These are phyloP conservation scores for Phytophthora pluvialis DNA, from an alignment of 352 stramenopile species.

Conservation along the genomic window DNA sequence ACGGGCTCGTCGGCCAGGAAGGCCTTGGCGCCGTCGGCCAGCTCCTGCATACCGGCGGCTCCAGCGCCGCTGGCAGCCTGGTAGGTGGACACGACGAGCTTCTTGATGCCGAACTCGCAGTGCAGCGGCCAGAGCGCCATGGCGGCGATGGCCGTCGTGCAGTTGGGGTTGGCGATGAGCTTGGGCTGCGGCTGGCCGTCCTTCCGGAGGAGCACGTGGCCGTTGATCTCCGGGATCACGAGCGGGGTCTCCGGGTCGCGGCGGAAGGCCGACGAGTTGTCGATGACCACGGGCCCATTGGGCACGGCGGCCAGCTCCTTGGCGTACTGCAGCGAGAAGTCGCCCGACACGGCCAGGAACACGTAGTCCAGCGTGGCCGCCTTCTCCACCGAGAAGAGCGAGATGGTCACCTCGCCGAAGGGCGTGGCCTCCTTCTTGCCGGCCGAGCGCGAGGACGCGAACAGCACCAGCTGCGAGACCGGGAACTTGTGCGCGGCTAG, in stretches of 20 bases:
- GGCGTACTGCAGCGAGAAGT: constrained; percentile 97
- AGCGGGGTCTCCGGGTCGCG: constrained; percentile 92
- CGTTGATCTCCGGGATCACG: constrained; percentile 97
- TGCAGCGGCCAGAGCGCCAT: constrained; percentile 98
- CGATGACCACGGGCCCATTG: constrained; percentile 95
- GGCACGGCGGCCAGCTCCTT: constrained; percentile 85
- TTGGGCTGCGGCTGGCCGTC: constrained; percentile 63
- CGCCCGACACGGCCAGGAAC: constrained; percentile 97
- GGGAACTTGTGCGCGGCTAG: constrained; percentile 89
- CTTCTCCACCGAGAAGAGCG: constrained; percentile 95
- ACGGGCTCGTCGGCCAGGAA: constrained; percentile 76
- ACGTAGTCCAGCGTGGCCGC: constrained; percentile 95
- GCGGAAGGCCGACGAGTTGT: constrained; percentile 98
- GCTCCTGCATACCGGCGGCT: constrained; percentile 94
- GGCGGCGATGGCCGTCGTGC: constrained; percentile 97
- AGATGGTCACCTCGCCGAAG: constrained; percentile 94
- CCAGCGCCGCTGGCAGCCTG: constrained; percentile 93
- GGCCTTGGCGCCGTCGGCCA: constrained; percentile 88
- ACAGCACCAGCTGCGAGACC: constrained; percentile 94
- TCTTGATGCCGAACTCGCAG: constrained; percentile 96
- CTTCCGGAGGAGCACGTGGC: constrained; percentile 77
- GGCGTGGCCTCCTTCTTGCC: constrained; percentile 91
- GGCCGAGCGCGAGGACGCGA: constrained; percentile 94
- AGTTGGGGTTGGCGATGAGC: constrained; percentile 99
- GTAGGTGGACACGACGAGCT: constrained; percentile 96